These are phyloP conservation scores for Ustilago xerochloae DNA, from an alignment of 1,284 basidiomycete species.

Conservation along the genomic window DNA sequence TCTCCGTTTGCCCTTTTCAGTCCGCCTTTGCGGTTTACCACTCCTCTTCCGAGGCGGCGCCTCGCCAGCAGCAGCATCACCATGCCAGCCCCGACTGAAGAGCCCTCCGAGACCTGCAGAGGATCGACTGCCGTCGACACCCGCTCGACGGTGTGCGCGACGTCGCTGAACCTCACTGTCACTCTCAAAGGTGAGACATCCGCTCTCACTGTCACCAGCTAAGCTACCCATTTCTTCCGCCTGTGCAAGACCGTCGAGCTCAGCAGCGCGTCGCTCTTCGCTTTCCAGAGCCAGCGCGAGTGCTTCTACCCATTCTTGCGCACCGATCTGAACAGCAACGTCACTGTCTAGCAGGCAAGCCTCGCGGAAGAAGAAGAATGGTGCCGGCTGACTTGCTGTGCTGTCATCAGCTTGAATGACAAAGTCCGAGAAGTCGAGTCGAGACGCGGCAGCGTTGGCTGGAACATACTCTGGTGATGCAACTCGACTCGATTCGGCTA, in stretches of 20 bases:
- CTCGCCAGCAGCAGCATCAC: constrained; percentile 8
- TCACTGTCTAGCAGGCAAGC: constrained; percentile 37
- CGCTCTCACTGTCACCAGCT: constrained; percentile 42
- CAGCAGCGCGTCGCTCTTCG: constrained; percentile 21
- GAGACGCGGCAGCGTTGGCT: not conserved
- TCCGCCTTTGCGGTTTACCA: constrained; percentile 14
- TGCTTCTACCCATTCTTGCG: constrained; percentile 41
- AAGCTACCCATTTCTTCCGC: constrained; percentile 50
- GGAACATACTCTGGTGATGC: constrained; percentile 26
- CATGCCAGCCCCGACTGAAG: constrained; percentile 22
- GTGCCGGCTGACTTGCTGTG: constrained; percentile 21
- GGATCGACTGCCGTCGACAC: not conserved
- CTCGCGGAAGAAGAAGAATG: constrained; percentile 45
- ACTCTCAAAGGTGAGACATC: constrained; percentile 46
- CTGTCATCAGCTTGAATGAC: constrained; percentile 22
- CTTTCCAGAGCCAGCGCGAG: constrained; percentile 25
- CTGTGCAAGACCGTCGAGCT: constrained; percentile 31
- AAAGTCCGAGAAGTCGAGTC: constrained; percentile 32
- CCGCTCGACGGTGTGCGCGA: constrained; percentile 17
- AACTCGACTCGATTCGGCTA: constrained; percentile 16
- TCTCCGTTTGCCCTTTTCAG: constrained; percentile 26
- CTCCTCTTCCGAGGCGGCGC: constrained; percentile 16
- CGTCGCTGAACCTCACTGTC: constrained; percentile 35
- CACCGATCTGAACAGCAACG: constrained; percentile 20
- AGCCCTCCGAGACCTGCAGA: constrained; percentile 11